phyloP scores from a whole-genome alignment of 306 rosid genomes.

The Rosa lucieae region DNA sequence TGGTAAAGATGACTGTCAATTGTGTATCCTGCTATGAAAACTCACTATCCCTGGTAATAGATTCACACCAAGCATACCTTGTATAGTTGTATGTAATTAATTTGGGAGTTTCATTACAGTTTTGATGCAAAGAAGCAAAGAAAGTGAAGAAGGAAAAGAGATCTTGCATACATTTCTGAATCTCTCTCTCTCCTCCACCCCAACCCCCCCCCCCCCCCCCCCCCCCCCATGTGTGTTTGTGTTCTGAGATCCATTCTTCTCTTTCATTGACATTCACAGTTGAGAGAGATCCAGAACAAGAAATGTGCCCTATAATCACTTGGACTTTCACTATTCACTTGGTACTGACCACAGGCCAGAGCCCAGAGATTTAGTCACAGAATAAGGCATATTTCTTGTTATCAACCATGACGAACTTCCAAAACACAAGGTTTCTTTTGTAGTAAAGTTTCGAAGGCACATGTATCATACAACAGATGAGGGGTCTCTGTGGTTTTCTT shows the following conservation, averaged over 20 bases:
- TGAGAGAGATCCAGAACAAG: too few relatives aligned
- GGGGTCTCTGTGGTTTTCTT: constrained; percentile 78
- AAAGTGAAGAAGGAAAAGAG: too few relatives aligned
- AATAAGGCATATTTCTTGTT: too few relatives aligned
- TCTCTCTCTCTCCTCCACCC: too few relatives aligned
- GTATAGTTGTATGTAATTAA: background rate
- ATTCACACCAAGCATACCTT: background rate
- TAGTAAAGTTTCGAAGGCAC: background rate
- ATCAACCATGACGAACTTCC: background rate
- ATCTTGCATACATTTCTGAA: too few relatives aligned
- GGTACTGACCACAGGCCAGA: too few relatives aligned
- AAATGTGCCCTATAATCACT: too few relatives aligned
- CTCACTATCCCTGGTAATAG: background rate
- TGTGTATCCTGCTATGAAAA: background rate
- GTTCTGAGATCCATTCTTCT: too few relatives aligned
- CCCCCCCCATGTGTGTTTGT: too few relatives aligned
- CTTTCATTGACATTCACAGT: too few relatives aligned
- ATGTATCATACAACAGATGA: constrained; percentile 76
- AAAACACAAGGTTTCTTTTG: background rate
- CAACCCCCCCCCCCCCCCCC: too few relatives aligned
- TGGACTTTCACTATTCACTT: too few relatives aligned
- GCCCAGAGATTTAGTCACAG: background rate
- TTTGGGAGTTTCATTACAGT: background rate
- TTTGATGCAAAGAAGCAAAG: background rate
- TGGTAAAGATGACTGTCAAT: background rate